Conservation (phyloP, 2,329 filamentous ascomycete genomes). For the Beauveria sp. region DNA sequence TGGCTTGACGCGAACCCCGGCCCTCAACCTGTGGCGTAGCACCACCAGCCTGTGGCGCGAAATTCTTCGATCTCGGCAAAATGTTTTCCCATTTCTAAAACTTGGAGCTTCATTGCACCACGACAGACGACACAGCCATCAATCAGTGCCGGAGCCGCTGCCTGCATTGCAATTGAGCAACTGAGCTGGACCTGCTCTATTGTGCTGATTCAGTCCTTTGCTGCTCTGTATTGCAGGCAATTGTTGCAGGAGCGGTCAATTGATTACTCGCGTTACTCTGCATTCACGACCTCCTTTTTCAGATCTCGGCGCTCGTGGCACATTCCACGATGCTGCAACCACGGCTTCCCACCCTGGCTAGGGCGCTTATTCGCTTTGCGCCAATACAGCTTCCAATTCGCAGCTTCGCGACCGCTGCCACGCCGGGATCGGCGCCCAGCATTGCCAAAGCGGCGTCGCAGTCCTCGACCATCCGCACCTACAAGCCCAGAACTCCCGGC, state of each 20-base stretch:
- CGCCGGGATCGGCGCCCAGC: not conserved
- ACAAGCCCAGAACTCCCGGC: constrained; percentile 90
- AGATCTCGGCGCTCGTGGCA: not conserved
- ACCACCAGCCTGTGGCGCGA: not conserved
- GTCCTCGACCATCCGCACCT: constrained; percentile 61
- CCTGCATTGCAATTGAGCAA: not conserved
- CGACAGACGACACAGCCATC: not conserved
- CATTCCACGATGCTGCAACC: constrained; percentile 8
- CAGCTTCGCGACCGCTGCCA: not conserved
- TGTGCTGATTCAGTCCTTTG: not conserved
- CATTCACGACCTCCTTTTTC: not conserved
- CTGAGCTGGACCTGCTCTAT: not conserved
- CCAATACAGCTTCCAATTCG: constrained; percentile 6
- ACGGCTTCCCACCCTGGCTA: constrained; percentile 7
- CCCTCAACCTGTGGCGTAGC: constrained; percentile 2
- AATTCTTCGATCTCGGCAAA: constrained; percentile 15
- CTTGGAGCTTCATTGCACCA: constrained; percentile 11
- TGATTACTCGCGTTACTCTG: not conserved
- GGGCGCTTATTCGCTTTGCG: constrained; percentile 3
- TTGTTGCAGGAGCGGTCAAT: not conserved
- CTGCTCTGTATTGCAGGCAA: not conserved
- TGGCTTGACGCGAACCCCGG: constrained; percentile 21
- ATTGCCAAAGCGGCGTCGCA: constrained; percentile 22
- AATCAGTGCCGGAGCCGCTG: not conserved
- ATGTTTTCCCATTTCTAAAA: constrained; percentile 21